Percentiles rank a stretch among this genome's conserved stretches.
Evolutionary conservation across 352 stramenopile genomes (phyloP).

Genomic region (Globisporangium mamillatum): DNA sequence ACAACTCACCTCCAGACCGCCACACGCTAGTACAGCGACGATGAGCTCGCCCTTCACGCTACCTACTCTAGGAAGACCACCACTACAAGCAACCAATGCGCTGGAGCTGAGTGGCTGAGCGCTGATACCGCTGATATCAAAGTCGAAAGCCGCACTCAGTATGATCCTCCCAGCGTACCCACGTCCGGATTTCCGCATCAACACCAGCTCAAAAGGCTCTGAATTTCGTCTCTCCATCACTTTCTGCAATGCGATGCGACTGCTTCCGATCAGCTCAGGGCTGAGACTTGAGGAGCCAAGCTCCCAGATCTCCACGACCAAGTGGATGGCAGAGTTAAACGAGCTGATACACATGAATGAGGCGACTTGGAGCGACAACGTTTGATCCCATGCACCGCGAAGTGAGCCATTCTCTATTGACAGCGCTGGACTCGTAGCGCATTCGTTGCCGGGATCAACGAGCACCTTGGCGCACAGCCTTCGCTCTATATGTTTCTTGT

Average conservation of each 20-base stretch:
- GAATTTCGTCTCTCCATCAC: neutral
- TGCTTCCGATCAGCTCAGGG: conserved; percentile 4
- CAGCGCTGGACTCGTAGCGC: neutral
- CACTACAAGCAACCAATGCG: neutral
- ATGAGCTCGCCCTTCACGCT: neutral
- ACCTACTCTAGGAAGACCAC: neutral
- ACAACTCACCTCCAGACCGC: conserved; percentile 7
- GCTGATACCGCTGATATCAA: neutral
- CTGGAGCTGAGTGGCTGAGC: neutral
- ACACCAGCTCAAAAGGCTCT: neutral
- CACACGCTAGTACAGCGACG: neutral
- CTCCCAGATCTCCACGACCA: conserved; percentile 15
- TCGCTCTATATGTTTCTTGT: neutral
- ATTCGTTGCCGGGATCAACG: conserved; percentile 10
- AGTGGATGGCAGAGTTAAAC: neutral
- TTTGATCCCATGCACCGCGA: neutral
- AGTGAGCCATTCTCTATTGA: neutral
- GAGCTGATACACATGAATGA: neutral
- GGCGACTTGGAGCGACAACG: neutral
- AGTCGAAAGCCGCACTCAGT: neutral
- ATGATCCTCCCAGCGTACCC: conserved; percentile 8
- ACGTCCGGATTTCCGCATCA: neutral
- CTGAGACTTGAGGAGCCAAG: neutral
- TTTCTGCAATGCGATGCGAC: conserved; percentile 2
- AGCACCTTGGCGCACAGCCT: conserved; percentile 7